Evolutionary conservation across 192 early-diverging fungal species (phyloP), one percentile per base, ranked within the genome.

Genomic region (Podila clonocystis): DNA sequence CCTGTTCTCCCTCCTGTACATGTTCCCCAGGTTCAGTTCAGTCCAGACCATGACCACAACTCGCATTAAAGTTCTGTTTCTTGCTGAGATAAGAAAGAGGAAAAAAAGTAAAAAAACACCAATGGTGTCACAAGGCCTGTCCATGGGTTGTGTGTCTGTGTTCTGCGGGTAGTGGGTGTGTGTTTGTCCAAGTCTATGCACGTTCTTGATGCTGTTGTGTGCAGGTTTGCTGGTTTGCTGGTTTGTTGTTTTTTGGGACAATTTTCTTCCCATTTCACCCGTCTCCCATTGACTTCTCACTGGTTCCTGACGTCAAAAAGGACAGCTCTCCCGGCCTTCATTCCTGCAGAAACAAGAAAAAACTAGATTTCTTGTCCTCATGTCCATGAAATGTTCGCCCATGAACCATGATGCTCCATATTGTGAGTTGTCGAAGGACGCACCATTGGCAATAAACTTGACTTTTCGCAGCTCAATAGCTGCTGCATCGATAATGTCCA

Each of bases 371-470:
- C 41, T 45, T 15, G 41, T 45, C 41, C 41, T 12, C 4, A 4
- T 45, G 41, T 45, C 41, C 41, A 45, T 45, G 41, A 45, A 45
- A 4, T 15, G 41, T 15, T 36, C 34, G 34, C 34, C 6, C 41
- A 45, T 15, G 41, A 17, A 2, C 41, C 41, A 45, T 12, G 41
- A 45, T 15, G 41, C 41, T 45, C 9, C 34, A 9, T 45, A 41
- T 45, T 15, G 41, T 15, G 15, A 15, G 3, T 15, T 62, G 31
- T 33, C 50, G 41, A 69, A 62, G 24, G 41, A 82, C 83, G 79
- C 77, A 90, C 89, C 82, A 69, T 88, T 83, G 83, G 85, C 85
- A 63, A 90, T 82, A 66, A 90, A 90, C 71, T 87, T 88, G 62
- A 87, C 84, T 61, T 83, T 85, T 36, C 83, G 67, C 15, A 90